Evolutionary conservation across 805 yeast genomes (phyloP).

Genomic region (Schwanniomyces pseudopolymorphus): DNA sequence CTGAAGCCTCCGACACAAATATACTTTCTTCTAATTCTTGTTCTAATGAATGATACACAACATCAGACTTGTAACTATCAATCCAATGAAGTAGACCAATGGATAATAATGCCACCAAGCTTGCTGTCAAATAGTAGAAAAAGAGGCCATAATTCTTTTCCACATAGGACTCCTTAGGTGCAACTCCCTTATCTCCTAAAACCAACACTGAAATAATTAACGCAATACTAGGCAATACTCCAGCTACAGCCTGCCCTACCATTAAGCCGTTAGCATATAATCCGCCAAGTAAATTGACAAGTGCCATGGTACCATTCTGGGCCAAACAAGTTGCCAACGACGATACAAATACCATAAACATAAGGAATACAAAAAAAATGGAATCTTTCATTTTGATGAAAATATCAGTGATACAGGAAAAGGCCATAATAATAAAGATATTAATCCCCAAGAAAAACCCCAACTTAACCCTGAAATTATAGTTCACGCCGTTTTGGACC

Average conservation of each 20-base stretch:
- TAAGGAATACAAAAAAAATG: constrained; percentile 51
- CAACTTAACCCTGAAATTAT: constrained; percentile 51
- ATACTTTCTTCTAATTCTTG: constrained; percentile 11
- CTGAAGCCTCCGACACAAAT: constrained; percentile 6
- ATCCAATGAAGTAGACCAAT: constrained; percentile 39
- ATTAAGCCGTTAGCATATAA: constrained; percentile 84
- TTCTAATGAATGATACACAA: constrained; percentile 18
- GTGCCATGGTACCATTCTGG: constrained; percentile 89
- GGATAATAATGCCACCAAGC: constrained; percentile 44
- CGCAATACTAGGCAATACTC: constrained; percentile 83
- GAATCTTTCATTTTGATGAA: constrained; percentile 37
- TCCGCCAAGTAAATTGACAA: constrained; percentile 74
- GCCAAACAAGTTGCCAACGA: constrained; percentile 78
- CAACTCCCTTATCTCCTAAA: constrained; percentile 29
- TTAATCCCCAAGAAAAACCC: constrained; percentile 62
- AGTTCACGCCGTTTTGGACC: constrained; percentile 60
- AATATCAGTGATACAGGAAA: constrained; percentile 41
- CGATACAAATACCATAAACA: constrained; percentile 62
- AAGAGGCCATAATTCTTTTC: constrained; percentile 42
- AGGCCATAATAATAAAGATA: constrained; percentile 58
- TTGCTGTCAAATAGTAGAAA: constrained; percentile 51
- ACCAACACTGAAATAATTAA: constrained; percentile 54
- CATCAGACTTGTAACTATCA: constrained; percentile 24
- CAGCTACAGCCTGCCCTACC: constrained; percentile 95
- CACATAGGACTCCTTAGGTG: constrained; percentile 18